phyloP scores from a whole-genome alignment of 73 alveolate species.

The Paramecium octaurelia region DNA sequence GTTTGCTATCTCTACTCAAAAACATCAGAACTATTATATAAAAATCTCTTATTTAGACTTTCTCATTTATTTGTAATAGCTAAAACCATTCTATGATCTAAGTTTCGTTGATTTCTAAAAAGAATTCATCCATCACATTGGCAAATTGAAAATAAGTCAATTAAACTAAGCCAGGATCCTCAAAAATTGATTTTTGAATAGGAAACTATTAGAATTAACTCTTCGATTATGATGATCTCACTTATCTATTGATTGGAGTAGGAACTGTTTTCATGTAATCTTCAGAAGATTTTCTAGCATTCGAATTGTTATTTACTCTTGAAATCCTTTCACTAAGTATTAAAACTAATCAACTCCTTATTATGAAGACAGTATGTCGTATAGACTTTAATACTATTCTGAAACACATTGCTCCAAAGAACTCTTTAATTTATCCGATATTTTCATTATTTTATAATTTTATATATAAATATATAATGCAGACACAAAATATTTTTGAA shows the following conservation, averaged over 20 bases:
- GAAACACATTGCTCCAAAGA: background rate
- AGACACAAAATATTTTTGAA: background rate
- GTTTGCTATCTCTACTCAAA: background rate
- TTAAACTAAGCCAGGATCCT: conserved; percentile 15
- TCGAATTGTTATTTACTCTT: background rate
- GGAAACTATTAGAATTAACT: background rate
- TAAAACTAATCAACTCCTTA: background rate
- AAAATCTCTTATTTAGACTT: background rate
- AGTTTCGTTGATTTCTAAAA: background rate
- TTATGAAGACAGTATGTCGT: background rate
- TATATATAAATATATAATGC: background rate
- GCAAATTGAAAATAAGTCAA: background rate
- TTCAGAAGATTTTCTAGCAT: background rate
- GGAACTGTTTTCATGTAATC: conserved; percentile 14
- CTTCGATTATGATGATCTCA: conserved; percentile 44
- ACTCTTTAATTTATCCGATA: background rate
- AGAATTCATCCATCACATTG: background rate
- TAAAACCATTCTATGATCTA: background rate
- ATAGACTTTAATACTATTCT: background rate
- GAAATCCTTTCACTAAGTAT: background rate
- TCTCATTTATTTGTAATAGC: background rate
- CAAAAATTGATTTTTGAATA: background rate
- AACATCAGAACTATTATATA: background rate
- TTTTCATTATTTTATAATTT: background rate
- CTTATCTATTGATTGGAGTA: conserved; percentile 38